Base-by-base conservation (phyloP, 31 red algal species). In the Odonthalia washingtoniensis region DNA sequence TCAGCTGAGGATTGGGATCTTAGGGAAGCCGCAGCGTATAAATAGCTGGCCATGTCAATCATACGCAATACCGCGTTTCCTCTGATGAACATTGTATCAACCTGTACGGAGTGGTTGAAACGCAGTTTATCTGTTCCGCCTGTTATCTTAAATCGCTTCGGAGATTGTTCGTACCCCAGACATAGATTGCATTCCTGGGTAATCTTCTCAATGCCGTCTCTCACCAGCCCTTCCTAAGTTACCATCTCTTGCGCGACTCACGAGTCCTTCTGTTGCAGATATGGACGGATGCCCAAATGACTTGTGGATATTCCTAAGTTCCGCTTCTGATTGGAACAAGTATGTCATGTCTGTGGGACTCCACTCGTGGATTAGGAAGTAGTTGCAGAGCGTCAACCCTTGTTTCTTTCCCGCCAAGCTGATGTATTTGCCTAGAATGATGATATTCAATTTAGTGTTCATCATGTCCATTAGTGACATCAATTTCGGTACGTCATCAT, bases 301-400 rank as follows among this genome's bases (percentile, higher is more conserved):
- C 3, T 64, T 0, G 0, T 81, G 87, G 26, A 89, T 65, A 28
- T 73, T 74, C 33, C 77, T 30, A 81, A 89, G 87, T 65, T 82
- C 87, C 28, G 27, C 21, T 2, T 89, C 65, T 1, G 87, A 74
- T 65, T 74, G 73, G 27, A 80, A 34, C 0, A 45, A 46, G 31
- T 40, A 69, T 0, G 0, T 31, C 79, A 74, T 42, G 68, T 72
- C 44, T 4, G 27, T 31, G 9, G 38, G 32, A 27, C 16, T 32
- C 40, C 82, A 85, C 17, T 44, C 33, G 43, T 1, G 68, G n/a
- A 28, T 37, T 21, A 85, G 66, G 45, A 72, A 85, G 68, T 74
- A 42, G 39, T 74, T 72, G 0, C 74, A 33, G 24, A 85, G 0
- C 26, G 61, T 0, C 62, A 83, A 57, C 26, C 27, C 32, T 28